Conservation (phyloP, 805 yeast genomes). For the Komagataella kurtzmanii region DNA sequence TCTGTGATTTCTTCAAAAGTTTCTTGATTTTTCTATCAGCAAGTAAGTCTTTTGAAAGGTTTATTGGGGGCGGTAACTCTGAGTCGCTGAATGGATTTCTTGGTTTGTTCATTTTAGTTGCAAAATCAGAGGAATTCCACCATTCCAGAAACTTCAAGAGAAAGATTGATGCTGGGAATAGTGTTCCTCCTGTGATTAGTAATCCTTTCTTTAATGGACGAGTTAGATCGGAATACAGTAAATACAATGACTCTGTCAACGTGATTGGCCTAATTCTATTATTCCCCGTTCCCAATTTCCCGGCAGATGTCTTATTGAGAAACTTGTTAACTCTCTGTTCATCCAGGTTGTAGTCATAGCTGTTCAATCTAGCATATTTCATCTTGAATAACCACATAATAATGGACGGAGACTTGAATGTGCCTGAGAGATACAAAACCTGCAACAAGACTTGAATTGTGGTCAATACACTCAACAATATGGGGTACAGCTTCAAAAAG, state of each 20-base stretch:
- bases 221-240: slow-evolving; percentile 3
- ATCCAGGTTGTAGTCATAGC: slow-evolving; percentile 31
- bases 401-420: slow-evolving; percentile 46
- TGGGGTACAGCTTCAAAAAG: slow-evolving; percentile 53
- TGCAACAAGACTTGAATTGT: slow-evolving; percentile 42
- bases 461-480: slow-evolving; percentile 30
- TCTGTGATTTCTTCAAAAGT: slow-evolving; percentile 12
- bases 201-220: slow-evolving; percentile 13
- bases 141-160: slow-evolving; percentile 77
- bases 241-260: slow-evolving; percentile 19
- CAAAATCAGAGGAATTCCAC: slow-evolving; percentile 78
- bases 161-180: slow-evolving; percentile 76
- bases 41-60: slow-evolving; percentile 5
- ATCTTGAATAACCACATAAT: slow-evolving; percentile 48
- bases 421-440: slow-evolving; percentile 55
- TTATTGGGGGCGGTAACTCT: slow-evolving; percentile 31
- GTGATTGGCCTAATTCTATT: slow-evolving; percentile 27
- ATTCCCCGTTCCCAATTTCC: slow-evolving; percentile 6
- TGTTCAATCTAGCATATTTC: slow-evolving; percentile 50
- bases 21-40: slow-evolving; percentile 6
- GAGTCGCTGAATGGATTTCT: slow-evolving; percentile 30
- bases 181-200: slow-evolving; percentile 20
- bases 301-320: slow-evolving; percentile 3
- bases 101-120: slow-evolving; percentile 39
- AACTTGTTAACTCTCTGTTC: slow-evolving; percentile 11